phyloP scores from a whole-genome alignment of 768 basidiomycete genomes.

The Russula sp. region DNA sequence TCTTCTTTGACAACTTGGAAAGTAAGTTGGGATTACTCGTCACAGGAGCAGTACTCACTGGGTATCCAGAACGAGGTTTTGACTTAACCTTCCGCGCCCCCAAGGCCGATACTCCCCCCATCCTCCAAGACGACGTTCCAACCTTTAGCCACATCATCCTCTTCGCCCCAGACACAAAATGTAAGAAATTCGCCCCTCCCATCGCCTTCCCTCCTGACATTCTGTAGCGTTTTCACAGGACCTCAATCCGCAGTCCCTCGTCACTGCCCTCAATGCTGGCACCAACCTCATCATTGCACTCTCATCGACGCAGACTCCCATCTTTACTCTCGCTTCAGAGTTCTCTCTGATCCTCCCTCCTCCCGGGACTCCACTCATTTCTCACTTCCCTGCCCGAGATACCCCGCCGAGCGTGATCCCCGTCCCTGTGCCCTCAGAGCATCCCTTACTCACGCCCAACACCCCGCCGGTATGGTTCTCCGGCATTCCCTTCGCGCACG shows the following conservation, averaged over 20 bases:
- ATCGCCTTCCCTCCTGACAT: not conserved
- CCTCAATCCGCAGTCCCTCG: slow-evolving; percentile 74
- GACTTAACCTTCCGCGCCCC: slow-evolving; percentile 81
- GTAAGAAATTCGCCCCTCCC: slow-evolving; percentile 38
- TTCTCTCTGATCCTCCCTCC: slow-evolving; percentile 88
- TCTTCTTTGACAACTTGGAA: slow-evolving; percentile 75
- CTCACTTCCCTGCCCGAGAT: slow-evolving; percentile 75
- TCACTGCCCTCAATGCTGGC: slow-evolving; percentile 56
- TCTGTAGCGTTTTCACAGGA: slow-evolving; percentile 60
- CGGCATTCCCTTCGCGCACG: slow-evolving; percentile 57
- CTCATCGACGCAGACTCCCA: slow-evolving; percentile 64
- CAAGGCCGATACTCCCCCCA: slow-evolving; percentile 57
- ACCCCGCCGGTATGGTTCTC: slow-evolving; percentile 67
- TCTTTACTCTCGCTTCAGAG: slow-evolving; percentile 77
- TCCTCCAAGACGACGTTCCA: slow-evolving; percentile 64
- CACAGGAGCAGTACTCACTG: slow-evolving; percentile 1
- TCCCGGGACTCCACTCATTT: slow-evolving; percentile 73
- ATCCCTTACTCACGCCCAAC: slow-evolving; percentile 41
- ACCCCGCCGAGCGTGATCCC: slow-evolving; percentile 60
- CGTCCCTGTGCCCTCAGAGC: slow-evolving; percentile 41
- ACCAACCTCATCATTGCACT: slow-evolving; percentile 83
- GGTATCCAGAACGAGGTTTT: slow-evolving; percentile 63
- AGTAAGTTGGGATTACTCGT: slow-evolving; percentile 37
- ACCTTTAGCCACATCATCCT: slow-evolving; percentile 82
- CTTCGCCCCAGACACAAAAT: slow-evolving; percentile 79